Evolutionary conservation across 2,329 filamentous ascomycete species (phyloP).

Genomic region (Cordyceps pruinosa): DNA sequence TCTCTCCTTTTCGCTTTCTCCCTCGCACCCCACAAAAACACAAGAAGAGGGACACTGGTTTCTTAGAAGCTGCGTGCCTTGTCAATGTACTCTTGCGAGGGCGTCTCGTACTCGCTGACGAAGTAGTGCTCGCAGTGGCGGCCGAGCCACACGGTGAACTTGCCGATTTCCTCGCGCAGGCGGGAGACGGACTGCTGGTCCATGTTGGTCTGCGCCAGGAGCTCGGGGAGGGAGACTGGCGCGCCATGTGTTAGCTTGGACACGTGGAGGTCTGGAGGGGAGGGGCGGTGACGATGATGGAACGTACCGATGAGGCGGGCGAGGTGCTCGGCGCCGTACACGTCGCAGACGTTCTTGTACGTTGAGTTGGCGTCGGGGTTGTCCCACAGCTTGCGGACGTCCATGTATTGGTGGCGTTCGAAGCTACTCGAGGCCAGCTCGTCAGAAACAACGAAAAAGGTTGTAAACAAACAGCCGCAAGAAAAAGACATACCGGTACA

Average conservation of each 20-base stretch:
- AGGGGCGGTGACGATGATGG: not conserved
- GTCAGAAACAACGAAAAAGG: conserved; percentile 15
- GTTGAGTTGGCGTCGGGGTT: conserved; percentile 54
- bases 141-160: conserved; percentile 79
- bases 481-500: conserved; percentile 58
- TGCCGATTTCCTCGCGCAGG: conserved; percentile 79
- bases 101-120: conserved; percentile 65
- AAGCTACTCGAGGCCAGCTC: conserved; percentile 48
- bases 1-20: too few species aligned
- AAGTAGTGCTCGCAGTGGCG: conserved; percentile 75
- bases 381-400: conserved; percentile 65
- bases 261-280: not conserved
- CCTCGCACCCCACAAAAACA: not conserved
- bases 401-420: conserved; percentile 80
- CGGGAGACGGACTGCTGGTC: conserved; percentile 84
- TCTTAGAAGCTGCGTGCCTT: conserved; percentile 46
- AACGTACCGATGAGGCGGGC: conserved; percentile 75
- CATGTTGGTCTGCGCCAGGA: conserved; percentile 97
- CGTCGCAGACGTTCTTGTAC: conserved; percentile 67
- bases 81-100: conserved; percentile 64
- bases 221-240: conserved; percentile 80
- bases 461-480: not conserved
- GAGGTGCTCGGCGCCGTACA: conserved; percentile 90
- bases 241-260: not conserved
- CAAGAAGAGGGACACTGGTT: too few species aligned